Percentiles rank a stretch among this genome's conserved stretches.
phyloP scores from a whole-genome alignment of 257 asterid genomes.

The Datura wrightii region DNA sequence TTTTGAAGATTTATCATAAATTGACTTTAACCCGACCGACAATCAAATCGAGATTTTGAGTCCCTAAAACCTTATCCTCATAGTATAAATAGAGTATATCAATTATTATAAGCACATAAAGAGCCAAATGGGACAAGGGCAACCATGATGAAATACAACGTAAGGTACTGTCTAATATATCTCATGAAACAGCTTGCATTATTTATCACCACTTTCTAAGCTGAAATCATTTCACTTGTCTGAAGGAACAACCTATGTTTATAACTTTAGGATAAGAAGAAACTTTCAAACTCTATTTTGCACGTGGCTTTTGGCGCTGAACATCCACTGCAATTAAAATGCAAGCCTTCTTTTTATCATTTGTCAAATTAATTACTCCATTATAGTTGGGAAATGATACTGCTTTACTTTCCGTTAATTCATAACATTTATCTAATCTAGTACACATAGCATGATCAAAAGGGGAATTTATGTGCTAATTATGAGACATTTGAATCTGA shows the following conservation, averaged over 20 bases:
- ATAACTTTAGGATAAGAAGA: not conserved
- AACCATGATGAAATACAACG: not conserved
- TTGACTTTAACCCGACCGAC: too few relatives aligned
- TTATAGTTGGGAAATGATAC: too few relatives aligned
- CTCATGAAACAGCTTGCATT: not conserved
- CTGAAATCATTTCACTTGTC: slow-evolving; percentile 3
- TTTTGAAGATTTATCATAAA: too few relatives aligned
- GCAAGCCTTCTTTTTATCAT: too few relatives aligned
- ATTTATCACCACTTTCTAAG: not conserved
- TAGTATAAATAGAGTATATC: not conserved
- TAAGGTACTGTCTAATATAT: not conserved
- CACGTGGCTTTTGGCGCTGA: not conserved
- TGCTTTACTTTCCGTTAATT: too few relatives aligned
- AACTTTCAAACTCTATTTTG: not conserved
- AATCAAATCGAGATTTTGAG: too few relatives aligned
- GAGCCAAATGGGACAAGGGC: not conserved
- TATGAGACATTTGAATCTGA: too few relatives aligned
- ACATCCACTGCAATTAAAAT: too few relatives aligned
- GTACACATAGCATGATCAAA: too few relatives aligned
- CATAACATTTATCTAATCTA: too few relatives aligned
- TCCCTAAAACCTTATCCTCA: not conserved
- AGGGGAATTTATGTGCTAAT: too few relatives aligned
- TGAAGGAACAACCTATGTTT: not conserved
- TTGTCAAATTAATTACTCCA: too few relatives aligned
- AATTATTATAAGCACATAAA: not conserved